A percentile compares a stretch with the other conserved stretches of the same genome.
phyloP scores from a whole-genome alignment of 129 eudicot species.

The Lactuca sativa region DNA sequence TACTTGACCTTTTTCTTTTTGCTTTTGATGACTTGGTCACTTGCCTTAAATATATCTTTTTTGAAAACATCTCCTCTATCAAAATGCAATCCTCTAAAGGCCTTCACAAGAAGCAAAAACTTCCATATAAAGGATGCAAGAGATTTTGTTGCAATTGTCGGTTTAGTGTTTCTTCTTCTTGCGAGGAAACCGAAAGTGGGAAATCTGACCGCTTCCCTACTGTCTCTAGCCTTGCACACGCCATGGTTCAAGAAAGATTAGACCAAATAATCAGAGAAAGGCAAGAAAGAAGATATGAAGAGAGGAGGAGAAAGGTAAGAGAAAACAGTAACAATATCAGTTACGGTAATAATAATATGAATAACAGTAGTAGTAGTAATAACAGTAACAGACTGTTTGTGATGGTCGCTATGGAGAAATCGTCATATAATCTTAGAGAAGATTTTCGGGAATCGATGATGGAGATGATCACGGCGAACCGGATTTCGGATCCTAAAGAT shows the following conservation, averaged over 20 bases:
- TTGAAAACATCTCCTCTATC: slow-evolving; percentile 33
- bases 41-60: slow-evolving; percentile 49
- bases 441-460: slow-evolving; percentile 81
- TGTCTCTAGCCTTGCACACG: slow-evolving; percentile 70
- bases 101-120: slow-evolving; percentile 52
- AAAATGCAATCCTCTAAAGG: slow-evolving; percentile 61
- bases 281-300: slow-evolving; percentile 44
- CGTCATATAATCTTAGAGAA: slow-evolving; percentile 65
- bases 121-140: slow-evolving; percentile 56
- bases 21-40: slow-evolving; percentile 31
- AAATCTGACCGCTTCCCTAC: slow-evolving; percentile 41
- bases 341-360: not conserved
- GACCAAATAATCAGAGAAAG: slow-evolving; percentile 70
- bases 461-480: slow-evolving; percentile 64
- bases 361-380: not conserved
- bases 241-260: slow-evolving; percentile 82
- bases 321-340: slow-evolving; percentile 31
- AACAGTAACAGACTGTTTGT: slow-evolving; percentile 51
- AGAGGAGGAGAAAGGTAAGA: slow-evolving; percentile 39
- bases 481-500: slow-evolving; percentile 62
- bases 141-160: slow-evolving; percentile 80
- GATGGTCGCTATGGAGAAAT: slow-evolving; percentile 85
- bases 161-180: slow-evolving; percentile 72
- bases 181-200: slow-evolving; percentile 51
- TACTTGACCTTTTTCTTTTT: slow-evolving; percentile 42